Percentiles rank a stretch among this genome's conserved stretches.
phyloP scores from a whole-genome alignment of 345 rosid species.

The Mangifera indica region DNA sequence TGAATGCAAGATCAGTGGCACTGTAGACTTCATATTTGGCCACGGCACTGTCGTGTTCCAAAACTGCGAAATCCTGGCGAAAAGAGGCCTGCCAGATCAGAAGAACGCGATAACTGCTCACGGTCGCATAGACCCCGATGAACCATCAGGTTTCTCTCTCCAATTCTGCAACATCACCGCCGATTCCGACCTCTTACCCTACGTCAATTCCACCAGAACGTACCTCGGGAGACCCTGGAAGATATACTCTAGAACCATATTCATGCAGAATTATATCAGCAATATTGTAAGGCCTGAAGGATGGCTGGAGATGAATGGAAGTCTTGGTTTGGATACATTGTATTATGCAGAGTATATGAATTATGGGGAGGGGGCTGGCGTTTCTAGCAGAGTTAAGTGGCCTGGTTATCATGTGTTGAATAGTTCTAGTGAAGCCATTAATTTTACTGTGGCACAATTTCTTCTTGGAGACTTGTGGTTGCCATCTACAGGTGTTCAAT shows the following conservation, averaged over 20 bases:
- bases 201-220: conserved; percentile 39
- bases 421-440: conserved; percentile 39
- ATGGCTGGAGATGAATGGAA: conserved; percentile 76
- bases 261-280: conserved; percentile 69
- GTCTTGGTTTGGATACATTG: conserved; percentile 52
- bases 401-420: conserved; percentile 62
- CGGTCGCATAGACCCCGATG: conserved; percentile 65
- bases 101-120: conserved; percentile 83
- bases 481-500: conserved; percentile 58
- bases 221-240: conserved; percentile 95
- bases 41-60: conserved; percentile 72
- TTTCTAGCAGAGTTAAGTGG: conserved; percentile 65
- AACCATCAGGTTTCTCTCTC: conserved; percentile 75
- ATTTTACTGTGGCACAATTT: conserved; percentile 68
- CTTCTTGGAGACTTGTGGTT: conserved; percentile 68
- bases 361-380: conserved; percentile 55
- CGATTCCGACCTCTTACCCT: conserved; percentile 55
- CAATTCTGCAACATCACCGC: conserved; percentile 77
- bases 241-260: conserved; percentile 62
- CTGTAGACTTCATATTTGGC: conserved; percentile 85
- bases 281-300: conserved; percentile 58
- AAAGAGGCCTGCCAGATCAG: conserved; percentile 62
- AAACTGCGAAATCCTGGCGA: conserved; percentile 61
- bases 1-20: conserved; percentile 77
- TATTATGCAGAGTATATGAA: conserved; percentile 78